Base-by-base conservation (phyloP, 2,329 filamentous ascomycete genomes). In the Scedosporium boydii region DNA sequence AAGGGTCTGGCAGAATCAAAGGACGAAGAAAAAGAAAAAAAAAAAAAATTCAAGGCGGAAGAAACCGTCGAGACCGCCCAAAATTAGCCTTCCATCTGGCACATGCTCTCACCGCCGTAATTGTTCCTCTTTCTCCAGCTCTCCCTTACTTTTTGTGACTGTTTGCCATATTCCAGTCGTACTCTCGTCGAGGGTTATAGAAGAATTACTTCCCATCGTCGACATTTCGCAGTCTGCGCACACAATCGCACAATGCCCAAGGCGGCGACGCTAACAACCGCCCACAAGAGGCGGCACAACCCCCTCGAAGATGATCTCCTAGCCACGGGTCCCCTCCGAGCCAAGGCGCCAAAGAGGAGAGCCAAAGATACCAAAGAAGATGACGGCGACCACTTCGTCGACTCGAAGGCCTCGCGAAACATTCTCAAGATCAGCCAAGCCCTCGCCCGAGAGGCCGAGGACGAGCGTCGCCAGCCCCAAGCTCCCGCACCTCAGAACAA, bases 371-470 rank as follows among this genome's bases (percentile, higher is more conserved):
- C 79, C 60, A 83, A 80, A 59, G 83, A 84, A 64, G 82, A 86
- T 41, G 82, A 85, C 63, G 82, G 84, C 64, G 85, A 89, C 65
- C 79, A 82, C 66, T 98, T 89, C 70, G 86, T 99, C 65, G 93
- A 97, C 74, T 87, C 92, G 63, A 93, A 91, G 73, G 87, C 93
- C 18, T 96, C 93, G 63, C 84, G 87, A 68, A 92, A 91, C 70
- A 99, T 99, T 72, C 73, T 99, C 64, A 86, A 89, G 67, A 91
- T 98, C 69, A 93, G 93, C 62, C 89, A 93, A 69, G 91, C 96
- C 71, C 80, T 99, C 14, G 88, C 86, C 14, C 91, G 95, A 51
- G 93, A 98, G 73, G 91, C 93, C 62, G 69, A 76, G 67, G 72
- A 77, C 23, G 70, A 70, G 56, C 69, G 66, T 67, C 67, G 77